Base-by-base conservation (phyloP, 306 rosid species). In the Cicer chorassanicum region DNA sequence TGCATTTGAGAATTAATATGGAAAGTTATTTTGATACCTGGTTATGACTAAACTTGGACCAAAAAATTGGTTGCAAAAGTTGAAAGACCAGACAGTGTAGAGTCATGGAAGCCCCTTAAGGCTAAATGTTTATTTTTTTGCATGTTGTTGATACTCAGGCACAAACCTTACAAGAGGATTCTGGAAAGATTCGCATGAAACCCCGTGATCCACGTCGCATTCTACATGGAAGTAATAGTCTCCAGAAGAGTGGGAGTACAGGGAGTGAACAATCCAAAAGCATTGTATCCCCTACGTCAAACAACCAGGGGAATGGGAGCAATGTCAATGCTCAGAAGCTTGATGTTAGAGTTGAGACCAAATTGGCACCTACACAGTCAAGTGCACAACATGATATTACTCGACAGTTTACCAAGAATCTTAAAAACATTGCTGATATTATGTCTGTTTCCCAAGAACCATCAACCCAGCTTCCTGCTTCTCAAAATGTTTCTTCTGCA, bases 121-220 rank as follows among this genome's bases (percentile, higher is more conserved):
- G 56, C 79, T 83, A 46, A 76, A 15, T 45, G 60, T 36, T 68
- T 53, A 68, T 29, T 18, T 14, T 69, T 78, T 75, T 64, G 14
- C 42, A 12, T 49, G 46, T 55, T 75, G 38, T 77, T 64, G 68
- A 68, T 68, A 40, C 62, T 36, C 74, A 80, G 86, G 29, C 68
- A 38, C 92, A 84, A 82, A 67, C 61, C 76, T 65, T 68, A 38
- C 93, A 82, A 63, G 97, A 85, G 38, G 92, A 89, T 42, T 43
- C 81, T 8, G 90, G 88, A 43, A 95, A 88, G 82, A 79, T 92
- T 80, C 96, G 96, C 73, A 95, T 95, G 99, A 95, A 94, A 85
- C 99, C 90, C 8, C 94, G 99, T 10, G 99, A 95, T 70, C 99
- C 99, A 56, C 93, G 99, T n/a, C 96, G 98, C 39, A 60, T 88